Base-by-base conservation (phyloP, 495 filamentous ascomycete species). In the Cercophora sp. region DNA sequence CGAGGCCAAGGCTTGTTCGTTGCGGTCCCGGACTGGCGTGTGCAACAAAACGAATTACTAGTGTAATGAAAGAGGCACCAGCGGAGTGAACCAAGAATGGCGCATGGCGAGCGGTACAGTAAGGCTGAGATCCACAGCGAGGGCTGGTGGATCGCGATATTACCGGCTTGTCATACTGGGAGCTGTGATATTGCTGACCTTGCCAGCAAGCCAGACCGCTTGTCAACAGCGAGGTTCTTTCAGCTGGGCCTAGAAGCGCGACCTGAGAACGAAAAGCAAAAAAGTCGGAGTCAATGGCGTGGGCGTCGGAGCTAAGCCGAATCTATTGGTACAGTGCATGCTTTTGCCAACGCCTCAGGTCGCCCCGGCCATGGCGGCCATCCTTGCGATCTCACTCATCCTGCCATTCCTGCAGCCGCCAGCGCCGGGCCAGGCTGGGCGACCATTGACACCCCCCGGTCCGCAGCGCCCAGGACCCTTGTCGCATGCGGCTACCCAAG, bases 331-430 rank as follows among this genome's bases (percentile, higher is more conserved):
- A 13, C 29, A 13, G 29, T 32, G 29, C 20, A 5, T 8, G 40
- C 40, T 22, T 22, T 11, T 22, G 16, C 40, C 40, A 25, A 43
- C 40, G 13, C 23, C 40, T 22, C 22, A 24, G 40, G 18, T 22
- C 15, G 23, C 22, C 19, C 22, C 22, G 15, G 11, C 15, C 25
- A 22, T 22, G 19, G 5, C 22, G 20, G 16, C n/a, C n/a, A n/a
- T n/a, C n/a, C n/a, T n/a, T n/a, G n/a, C n/a, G n/a, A 16, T 42
- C 39, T 43, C 40, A 43, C 40, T 43, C 40, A 43, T 43, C 40
- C 40, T 43, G 40, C 22, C 18, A 43, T 6, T 13, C 29, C 29
- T 43, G 19, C 40, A 22, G 40, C 40, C 19, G 20, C n/a, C 3
- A 22, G 39, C 18, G 39, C 39, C 22, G 23, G 16, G 5, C 16